Base-by-base conservation (phyloP, 352 stramenopile genomes). In the Pythium utonaiense region DNA sequence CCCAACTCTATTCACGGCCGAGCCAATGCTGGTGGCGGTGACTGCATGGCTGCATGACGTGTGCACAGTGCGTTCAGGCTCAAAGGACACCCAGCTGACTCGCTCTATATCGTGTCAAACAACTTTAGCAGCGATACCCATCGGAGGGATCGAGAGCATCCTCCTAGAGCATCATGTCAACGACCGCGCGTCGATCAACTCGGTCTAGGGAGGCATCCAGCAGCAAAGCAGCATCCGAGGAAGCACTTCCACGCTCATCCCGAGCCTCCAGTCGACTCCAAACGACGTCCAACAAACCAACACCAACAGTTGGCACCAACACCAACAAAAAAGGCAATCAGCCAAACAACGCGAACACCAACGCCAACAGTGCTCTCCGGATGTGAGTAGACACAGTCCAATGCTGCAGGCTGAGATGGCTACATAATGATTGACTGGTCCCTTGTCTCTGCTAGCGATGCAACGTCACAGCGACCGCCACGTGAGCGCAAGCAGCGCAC, bases 401-500 rank as follows among this genome's bases (percentile, higher is more conserved):
- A 45, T 25, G 38, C n/a, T n/a, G n/a, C n/a, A n/a, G n/a, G 38
- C 16, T 24, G 14, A 33, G 12, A 42, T 42, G 34, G 34, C 34
- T 21, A 16, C 34, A 42, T n/a, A n/a, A n/a, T 22, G 38, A 45
- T 22, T 45, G 38, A 45, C 28, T n/a, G n/a, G n/a, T n/a, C n/a
- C n/a, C 28, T 41, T 12, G 45, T 28, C 16, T 8, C 16, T 21
- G 24, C 22, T 36, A 40, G 45, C 44, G 30, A 36, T 33, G 36
- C 33, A 7, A n/a, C 41, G n/a, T 16, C 41, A 25, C 41, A 53
- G 31, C 62, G 55, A 4, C 21, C 50, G 16, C 22, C 49, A 22
- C 62, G 62, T 14, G 55, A 69, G n/a, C 62, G 62, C 31, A 69
- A 69, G 41, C 49, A 41, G 10, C 62, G 62, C n/a, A 57, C 44